Base-by-base conservation (phyloP, 768 basidiomycete genomes). In the Trametes punicea region DNA sequence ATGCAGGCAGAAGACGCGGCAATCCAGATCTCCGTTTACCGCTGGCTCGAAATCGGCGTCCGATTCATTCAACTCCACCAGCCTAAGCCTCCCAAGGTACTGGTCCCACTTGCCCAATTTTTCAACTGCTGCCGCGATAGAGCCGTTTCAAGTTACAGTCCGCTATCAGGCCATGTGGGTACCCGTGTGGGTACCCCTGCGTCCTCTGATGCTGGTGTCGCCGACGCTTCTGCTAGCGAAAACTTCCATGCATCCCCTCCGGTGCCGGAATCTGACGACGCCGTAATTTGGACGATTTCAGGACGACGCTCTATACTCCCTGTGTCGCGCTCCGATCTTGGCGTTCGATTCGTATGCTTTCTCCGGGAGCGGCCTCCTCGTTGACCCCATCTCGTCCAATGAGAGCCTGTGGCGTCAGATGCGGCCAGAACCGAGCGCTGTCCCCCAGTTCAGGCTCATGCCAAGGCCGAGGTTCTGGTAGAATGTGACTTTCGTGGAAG, bases 1-100 rank as follows among this genome's bases (percentile, higher is more conserved):
- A 38, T 34, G 34, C 34, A 34, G 25, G 42, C n/a, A 36, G 39
- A 21, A 39, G 21, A 33, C 15, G 27, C 42, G 51, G 51, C 51
- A 46, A 21, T 46, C 45, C 44, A 54, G 44, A 46, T 46, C 52
- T 38, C 42, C 45, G 30, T 25, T 10, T 11, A 2, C 6, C 26
- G 36, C 33, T 55, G 15, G 23, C 5, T n/a, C 39, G 41, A 49
- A 31, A 25, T 26, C 41, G 48, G 11, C 11, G 16, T 27, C 45
- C 50, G 56, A 57, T 57, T 51, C 56, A 57, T 57, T 57, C n/a
- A 31, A 15, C 13, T 44, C 39, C 50, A 20, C 44, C 29, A 46
- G 50, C 44, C 49, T 11, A 31, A 57, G 25, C 29, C 34, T 33
- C 27, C 40, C 48, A 30, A 45, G 44, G 29, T 31, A 39, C 29